Conservation (phyloP, 345 rosid genomes). For the Rubroshorea leprosula region DNA sequence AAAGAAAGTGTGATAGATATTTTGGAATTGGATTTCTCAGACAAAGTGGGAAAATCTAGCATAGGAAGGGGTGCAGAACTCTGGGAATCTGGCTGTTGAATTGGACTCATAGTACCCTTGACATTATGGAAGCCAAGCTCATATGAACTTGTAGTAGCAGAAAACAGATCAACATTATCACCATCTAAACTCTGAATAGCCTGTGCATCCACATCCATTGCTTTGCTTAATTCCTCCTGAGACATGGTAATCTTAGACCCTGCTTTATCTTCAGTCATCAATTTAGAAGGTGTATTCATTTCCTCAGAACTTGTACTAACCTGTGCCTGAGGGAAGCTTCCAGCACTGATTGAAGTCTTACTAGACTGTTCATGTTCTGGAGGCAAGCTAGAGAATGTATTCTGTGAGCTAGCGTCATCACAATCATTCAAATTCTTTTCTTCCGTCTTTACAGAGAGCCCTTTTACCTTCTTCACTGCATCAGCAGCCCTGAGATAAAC, state of each 20-base stretch:
- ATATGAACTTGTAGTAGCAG: constrained; percentile 50
- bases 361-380: constrained; percentile 73
- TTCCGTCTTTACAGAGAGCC: constrained; percentile 63
- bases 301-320: constrained; percentile 87
- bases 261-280: constrained; percentile 40
- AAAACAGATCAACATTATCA: constrained; percentile 42
- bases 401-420: constrained; percentile 78
- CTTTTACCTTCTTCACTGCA: constrained; percentile 83
- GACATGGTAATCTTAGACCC: constrained; percentile 33
- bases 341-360: constrained; percentile 76
- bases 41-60: constrained; percentile 68
- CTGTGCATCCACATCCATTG: constrained; percentile 37
- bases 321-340: constrained; percentile 88
- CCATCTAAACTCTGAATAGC: constrained; percentile 41
- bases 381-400: constrained; percentile 80
- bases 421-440: constrained; percentile 75
- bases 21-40: constrained; percentile 72
- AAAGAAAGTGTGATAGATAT: constrained; percentile 47
- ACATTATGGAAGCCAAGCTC: constrained; percentile 36
- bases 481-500: constrained; percentile 66
- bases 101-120: constrained; percentile 29
- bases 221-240: constrained; percentile 44
- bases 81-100: constrained; percentile 55
- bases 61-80: constrained; percentile 54
- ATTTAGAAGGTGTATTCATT: constrained; percentile 36